Conservation (phyloP, 768 basidiomycete species). For the Lactarius psammicola region DNA sequence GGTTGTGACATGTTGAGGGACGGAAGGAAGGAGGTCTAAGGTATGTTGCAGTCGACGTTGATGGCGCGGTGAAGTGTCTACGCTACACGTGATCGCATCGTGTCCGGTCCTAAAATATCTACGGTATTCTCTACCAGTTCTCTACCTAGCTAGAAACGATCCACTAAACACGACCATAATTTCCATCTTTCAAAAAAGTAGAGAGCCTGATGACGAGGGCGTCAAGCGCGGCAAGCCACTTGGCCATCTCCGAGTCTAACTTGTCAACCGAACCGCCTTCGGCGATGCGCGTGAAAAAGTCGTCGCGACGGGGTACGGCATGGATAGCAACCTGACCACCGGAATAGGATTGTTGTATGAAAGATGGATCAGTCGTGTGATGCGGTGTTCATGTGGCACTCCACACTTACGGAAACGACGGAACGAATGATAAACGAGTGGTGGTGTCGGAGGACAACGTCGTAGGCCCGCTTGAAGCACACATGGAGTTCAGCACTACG, state of each 20-base stretch:
- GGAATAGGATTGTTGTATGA: constrained; percentile 12
- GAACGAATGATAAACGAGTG: constrained; percentile 67
- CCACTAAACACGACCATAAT: constrained; percentile 53
- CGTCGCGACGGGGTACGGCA: constrained; percentile 56
- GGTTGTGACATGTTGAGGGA: constrained; percentile 10
- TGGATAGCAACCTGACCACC: constrained; percentile 40
- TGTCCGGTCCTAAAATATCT: background rate
- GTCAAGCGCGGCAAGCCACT: constrained; percentile 62
- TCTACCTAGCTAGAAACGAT: background rate
- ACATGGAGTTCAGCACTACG: constrained; percentile 51
- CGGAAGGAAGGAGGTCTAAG: background rate
- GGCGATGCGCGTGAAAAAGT: constrained; percentile 62
- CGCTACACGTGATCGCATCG: constrained; percentile 23
- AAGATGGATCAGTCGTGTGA: background rate
- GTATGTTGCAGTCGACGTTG: background rate
- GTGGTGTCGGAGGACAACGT: constrained; percentile 62
- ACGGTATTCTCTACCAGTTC: background rate
- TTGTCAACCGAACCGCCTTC: constrained; percentile 56
- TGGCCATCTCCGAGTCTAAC: constrained; percentile 51
- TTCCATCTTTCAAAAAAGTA: constrained; percentile 53
- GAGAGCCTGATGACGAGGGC: constrained; percentile 50
- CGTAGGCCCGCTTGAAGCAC: constrained; percentile 72
- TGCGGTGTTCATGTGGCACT: constrained; percentile 32
- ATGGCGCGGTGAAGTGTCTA: background rate
- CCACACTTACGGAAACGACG: constrained; percentile 54